Conservation (phyloP, 768 basidiomycete genomes). For the Boletus vermiculosoides region DNA sequence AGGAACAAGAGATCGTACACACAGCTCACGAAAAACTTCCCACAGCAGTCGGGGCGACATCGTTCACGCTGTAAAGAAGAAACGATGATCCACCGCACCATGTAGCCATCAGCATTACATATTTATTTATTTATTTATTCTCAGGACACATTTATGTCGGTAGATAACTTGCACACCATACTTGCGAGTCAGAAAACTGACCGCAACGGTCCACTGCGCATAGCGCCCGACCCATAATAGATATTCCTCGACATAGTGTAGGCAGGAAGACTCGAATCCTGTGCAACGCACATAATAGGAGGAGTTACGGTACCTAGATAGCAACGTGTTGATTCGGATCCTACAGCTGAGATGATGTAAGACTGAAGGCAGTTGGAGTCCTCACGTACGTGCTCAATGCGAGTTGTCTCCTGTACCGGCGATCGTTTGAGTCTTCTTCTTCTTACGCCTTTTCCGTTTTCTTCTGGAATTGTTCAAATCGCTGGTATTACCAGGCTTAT, state of each 20-base stretch:
- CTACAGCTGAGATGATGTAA: neutral
- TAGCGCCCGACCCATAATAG: neutral
- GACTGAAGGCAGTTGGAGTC: neutral
- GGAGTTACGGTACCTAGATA: neutral
- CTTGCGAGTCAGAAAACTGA: neutral
- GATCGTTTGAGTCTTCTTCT: slow-evolving; percentile 44
- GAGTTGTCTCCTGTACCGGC: slow-evolving; percentile 18
- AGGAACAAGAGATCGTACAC: slow-evolving; percentile 6
- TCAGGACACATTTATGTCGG: slow-evolving; percentile 19
- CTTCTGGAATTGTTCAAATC: slow-evolving; percentile 42
- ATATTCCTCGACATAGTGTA: neutral
- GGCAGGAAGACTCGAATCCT: neutral
- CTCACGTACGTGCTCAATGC: slow-evolving; percentile 20
- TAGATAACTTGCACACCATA: slow-evolving; percentile 8
- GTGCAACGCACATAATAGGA: neutral
- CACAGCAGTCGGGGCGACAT: slow-evolving; percentile 10
- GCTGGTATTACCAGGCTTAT: slow-evolving; percentile 14
- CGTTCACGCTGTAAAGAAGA: slow-evolving; percentile 7
- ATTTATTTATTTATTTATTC: slow-evolving; percentile 13
- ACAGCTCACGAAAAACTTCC: slow-evolving; percentile 21
- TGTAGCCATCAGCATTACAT: slow-evolving; percentile 9
- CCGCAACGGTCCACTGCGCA: neutral
- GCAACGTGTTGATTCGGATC: slow-evolving; percentile 5
- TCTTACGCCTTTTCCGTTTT: slow-evolving; percentile 53
- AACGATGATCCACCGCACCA: slow-evolving; percentile 1